phyloP scores from a whole-genome alignment of 441 rosid species.

The Lepidium campestre region DNA sequence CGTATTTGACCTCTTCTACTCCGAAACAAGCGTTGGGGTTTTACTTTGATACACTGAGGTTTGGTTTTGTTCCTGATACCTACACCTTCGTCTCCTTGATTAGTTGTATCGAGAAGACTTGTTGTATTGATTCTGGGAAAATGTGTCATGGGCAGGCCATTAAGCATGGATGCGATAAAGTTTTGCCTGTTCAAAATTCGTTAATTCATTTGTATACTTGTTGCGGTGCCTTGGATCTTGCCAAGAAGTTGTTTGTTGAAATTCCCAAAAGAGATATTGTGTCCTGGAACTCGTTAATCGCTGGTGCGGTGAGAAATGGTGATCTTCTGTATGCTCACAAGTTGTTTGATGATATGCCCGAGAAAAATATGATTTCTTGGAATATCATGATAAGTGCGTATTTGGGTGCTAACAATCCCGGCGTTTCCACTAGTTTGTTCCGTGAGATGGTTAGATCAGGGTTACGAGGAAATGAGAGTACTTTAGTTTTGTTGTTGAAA shows the following conservation, averaged over 20 bases:
- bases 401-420: conserved; percentile 40
- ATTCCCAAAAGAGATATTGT: conserved; percentile 36
- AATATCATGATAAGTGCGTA: conserved; percentile 46
- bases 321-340: conserved; percentile 31
- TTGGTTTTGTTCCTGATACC: conserved; percentile 54
- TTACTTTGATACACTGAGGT: conserved; percentile 38
- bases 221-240: conserved; percentile 34
- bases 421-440: conserved; percentile 41
- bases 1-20: conserved; percentile 40
- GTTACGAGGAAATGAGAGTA: conserved; percentile 25
- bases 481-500: conserved; percentile 29
- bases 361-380: conserved; percentile 38
- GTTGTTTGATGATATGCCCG: conserved; percentile 40
- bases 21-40: conserved; percentile 38
- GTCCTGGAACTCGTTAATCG: conserved; percentile 39
- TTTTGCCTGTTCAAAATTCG: conserved; percentile 49
- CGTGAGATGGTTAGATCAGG: conserved; percentile 38
- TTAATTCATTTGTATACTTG: conserved; percentile 44
- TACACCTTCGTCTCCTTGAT: conserved; percentile 54
- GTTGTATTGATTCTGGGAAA: conserved; percentile 35
- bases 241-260: conserved; percentile 37
- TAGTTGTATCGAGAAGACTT: conserved; percentile 35
- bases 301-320: conserved; percentile 22
- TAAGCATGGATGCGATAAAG: conserved; percentile 43
- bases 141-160: conserved; percentile 59